Evolutionary conservation across 495 filamentous ascomycete species (phyloP), one percentile per base, ranked within the genome.

Genomic region (Elasticomyces elasticus): DNA sequence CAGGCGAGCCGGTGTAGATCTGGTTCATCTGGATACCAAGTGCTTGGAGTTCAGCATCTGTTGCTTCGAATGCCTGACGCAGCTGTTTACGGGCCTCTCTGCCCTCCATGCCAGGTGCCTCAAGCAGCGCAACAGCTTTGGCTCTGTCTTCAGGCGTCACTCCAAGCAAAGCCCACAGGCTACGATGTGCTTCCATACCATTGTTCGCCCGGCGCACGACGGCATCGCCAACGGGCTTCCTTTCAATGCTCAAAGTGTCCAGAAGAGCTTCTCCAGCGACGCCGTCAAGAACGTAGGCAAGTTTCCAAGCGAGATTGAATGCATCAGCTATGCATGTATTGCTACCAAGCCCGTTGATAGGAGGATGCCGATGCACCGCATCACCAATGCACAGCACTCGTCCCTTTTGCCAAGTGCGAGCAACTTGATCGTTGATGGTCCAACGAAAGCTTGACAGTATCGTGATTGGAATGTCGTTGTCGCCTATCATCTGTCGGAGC

Each of bases 321-420:
- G 73, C 74, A 49, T 77, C 75, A 37, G 71, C 64, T 20, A 76
- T 73, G 48, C 74, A 76, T 0, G 74, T 75, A 47, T 75, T 78
- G 11, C 64, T 68, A 1, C 75, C 75, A 5, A 76, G 62, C 0
- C 74, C 74, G 54, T 70, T 73, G 25, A 69, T 69, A 5, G 74
- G 74, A 0, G 74, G 71, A 50, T 75, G 75, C 0, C 72, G 67
- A 51, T 77, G 74, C 0, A 68, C 67, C 5, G 74, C 69, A 56
- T 77, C 74, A 13, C 74, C 74, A 20, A 75, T 59, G 44, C 73
- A 71, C 51, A 75, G 73, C 22, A 75, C 55, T 23, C 68, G 69
- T 5, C 70, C 71, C 11, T 67, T 62, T 1, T 68, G 69, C 45
- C 71, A 72, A n/a, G 63, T 49, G 55, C 71, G 66, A 6, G 73